Conservation (phyloP, 345 rosid genomes). For the Acer negundo region DNA sequence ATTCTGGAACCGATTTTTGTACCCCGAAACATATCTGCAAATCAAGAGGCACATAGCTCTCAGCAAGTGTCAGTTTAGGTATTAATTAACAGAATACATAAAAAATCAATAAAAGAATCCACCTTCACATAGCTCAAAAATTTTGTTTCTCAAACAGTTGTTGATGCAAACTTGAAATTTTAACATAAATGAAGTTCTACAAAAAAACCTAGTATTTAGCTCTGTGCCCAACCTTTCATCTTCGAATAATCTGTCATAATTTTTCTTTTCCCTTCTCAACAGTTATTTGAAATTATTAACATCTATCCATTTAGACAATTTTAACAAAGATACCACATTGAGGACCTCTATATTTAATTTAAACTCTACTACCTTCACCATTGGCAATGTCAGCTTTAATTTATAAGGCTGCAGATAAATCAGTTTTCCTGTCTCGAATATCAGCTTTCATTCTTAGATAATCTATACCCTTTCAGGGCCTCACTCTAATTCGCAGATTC, state of each 20-base stretch:
- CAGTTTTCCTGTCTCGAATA: not conserved
- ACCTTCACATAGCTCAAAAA: not conserved
- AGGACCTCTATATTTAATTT: slow-evolving; percentile 3
- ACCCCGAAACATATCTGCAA: slow-evolving; percentile 95
- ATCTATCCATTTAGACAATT: not conserved
- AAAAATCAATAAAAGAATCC: not conserved
- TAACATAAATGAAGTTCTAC: not conserved
- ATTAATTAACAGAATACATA: not conserved
- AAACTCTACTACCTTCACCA: not conserved
- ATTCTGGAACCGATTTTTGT: slow-evolving; percentile 96
- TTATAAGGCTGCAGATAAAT: not conserved
- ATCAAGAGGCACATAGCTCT: slow-evolving; percentile 19
- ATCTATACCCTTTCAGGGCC: not conserved
- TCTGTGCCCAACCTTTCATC: not conserved
- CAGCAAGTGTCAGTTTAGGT: not conserved
- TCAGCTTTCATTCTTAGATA: not conserved
- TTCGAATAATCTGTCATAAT: not conserved
- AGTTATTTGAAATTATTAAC: not conserved
- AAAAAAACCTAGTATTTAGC: no score
- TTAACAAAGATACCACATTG: not conserved
- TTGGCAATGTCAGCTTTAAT: not conserved
- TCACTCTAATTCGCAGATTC: not conserved
- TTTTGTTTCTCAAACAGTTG: not conserved
- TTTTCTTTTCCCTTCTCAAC: not conserved
- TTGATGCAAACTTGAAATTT: not conserved